These are phyloP conservation scores for Sinapis alba DNA, from an alignment of 441 rosid genomes.

Conservation along the genomic window DNA sequence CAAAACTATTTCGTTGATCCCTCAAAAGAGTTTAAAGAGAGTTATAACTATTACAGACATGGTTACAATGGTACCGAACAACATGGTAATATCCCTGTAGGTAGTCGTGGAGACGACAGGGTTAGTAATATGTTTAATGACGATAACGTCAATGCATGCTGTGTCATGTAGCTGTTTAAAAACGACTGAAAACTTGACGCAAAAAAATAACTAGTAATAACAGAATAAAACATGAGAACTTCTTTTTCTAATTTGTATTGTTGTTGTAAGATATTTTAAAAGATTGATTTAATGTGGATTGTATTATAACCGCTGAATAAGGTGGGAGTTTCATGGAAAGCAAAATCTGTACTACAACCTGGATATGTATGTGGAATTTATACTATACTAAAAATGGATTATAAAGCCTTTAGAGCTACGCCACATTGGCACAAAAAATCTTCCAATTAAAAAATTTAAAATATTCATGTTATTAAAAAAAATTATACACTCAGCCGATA, in stretches of 20 bases:
- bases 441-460: too few species aligned
- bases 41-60: conserved; percentile 81
- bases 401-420: too few species aligned
- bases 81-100: conserved; percentile 71
- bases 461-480: too few species aligned
- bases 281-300: background rate
- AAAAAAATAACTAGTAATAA: background rate
- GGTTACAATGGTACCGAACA: conserved; percentile 75
- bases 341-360: background rate
- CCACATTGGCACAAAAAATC: too few species aligned
- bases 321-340: background rate
- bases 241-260: background rate
- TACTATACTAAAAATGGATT: too few species aligned
- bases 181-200: conserved; percentile 1
- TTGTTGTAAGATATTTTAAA: background rate
- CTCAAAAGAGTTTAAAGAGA: conserved; percentile 77
- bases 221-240: background rate
- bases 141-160: conserved; percentile 88
- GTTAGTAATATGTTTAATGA: conserved; percentile 96
- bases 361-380: background rate
- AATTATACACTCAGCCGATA: too few species aligned
- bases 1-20: conserved; percentile 75
- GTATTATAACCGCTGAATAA: too few species aligned
- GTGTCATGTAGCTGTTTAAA: conserved; percentile 56
- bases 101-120: conserved; percentile 79